phyloP scores from a whole-genome alignment of 2,329 filamentous ascomycete species.

The Fusarium sp. region DNA sequence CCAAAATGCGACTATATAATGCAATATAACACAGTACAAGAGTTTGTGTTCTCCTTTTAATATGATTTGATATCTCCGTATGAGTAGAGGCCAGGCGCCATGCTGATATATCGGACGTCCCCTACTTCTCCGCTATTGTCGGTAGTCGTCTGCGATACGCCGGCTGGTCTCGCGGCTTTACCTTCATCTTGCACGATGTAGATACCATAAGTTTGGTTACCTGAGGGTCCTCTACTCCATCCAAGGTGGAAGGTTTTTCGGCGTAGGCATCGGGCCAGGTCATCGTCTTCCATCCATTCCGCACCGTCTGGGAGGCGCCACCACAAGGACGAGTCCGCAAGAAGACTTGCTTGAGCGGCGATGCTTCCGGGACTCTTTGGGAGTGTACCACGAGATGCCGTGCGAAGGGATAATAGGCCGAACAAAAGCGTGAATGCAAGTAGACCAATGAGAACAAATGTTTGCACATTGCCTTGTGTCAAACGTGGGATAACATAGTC shows the following conservation, averaged over 20 bases:
- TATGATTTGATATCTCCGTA: slow-evolving; percentile 41
- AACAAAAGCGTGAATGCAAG: slow-evolving; percentile 39
- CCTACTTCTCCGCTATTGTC: slow-evolving; percentile 22
- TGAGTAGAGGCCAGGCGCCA: slow-evolving; percentile 44
- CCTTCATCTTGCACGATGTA: slow-evolving; percentile 46
- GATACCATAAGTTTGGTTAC: slow-evolving; percentile 42
- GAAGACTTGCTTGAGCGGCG: slow-evolving; percentile 46
- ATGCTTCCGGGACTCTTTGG: slow-evolving; percentile 47
- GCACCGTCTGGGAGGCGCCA: slow-evolving; percentile 44
- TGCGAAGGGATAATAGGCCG: slow-evolving; percentile 40
- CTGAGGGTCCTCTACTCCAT: slow-evolving; percentile 34
- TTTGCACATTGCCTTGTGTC: slow-evolving; percentile 38
- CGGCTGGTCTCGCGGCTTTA: slow-evolving; percentile 26
- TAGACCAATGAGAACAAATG: slow-evolving; percentile 37
- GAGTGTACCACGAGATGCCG: slow-evolving; percentile 36
- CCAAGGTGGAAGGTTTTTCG: slow-evolving; percentile 45
- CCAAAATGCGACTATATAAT: slow-evolving; percentile 8
- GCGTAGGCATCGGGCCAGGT: slow-evolving; percentile 42
- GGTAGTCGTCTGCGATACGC: slow-evolving; percentile 14
- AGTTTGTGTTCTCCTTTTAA: slow-evolving; percentile 26
- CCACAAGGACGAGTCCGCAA: slow-evolving; percentile 46
- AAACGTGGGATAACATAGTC: slow-evolving; percentile 39
- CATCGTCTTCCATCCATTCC: slow-evolving; percentile 45
- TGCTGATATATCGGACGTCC: slow-evolving; percentile 41
- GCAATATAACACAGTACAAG: neutral